Evolutionary conservation across 2,329 filamentous ascomycete species (phyloP).

Genomic region (Zasmidium cellare): DNA sequence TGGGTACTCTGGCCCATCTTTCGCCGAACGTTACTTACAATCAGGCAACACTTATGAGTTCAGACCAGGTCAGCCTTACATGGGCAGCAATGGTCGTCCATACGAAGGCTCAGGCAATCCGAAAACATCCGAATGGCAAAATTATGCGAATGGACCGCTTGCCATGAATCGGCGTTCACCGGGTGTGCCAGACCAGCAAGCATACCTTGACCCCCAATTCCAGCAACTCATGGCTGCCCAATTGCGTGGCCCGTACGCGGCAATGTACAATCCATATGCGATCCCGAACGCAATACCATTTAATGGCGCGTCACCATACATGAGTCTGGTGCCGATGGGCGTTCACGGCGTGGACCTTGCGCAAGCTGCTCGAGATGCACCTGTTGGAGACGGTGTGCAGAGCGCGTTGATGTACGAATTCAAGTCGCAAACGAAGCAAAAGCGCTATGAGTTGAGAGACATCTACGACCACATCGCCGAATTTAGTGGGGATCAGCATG

Average conservation of each 20-base stretch:
- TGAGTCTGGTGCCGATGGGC: slow-evolving; percentile 37
- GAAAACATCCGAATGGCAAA: slow-evolving; percentile 49
- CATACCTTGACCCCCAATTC: slow-evolving; percentile 38
- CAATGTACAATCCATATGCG: slow-evolving; percentile 36
- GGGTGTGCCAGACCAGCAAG: slow-evolving; percentile 38
- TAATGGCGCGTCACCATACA: slow-evolving; percentile 35
- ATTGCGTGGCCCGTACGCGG: slow-evolving; percentile 36
- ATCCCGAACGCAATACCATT: slow-evolving; percentile 39
- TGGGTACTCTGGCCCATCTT: slow-evolving; percentile 7
- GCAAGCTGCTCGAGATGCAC: slow-evolving; percentile 54
- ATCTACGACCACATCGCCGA: slow-evolving; percentile 87
- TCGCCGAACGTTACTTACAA: slow-evolving; percentile 22
- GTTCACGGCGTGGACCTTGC: slow-evolving; percentile 39
- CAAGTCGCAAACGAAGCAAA: slow-evolving; percentile 69
- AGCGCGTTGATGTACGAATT: slow-evolving; percentile 80
- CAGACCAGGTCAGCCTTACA: slow-evolving; percentile 31
- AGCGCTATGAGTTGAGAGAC: slow-evolving; percentile 80
- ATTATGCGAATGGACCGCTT: slow-evolving; percentile 11
- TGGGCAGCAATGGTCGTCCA: slow-evolving; percentile 41
- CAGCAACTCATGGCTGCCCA: slow-evolving; percentile 40
- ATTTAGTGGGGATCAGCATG: slow-evolving; percentile 93
- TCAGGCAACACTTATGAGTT: slow-evolving; percentile 18
- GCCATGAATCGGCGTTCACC: slow-evolving; percentile 15
- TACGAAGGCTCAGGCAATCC: slow-evolving; percentile 44
- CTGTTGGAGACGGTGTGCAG: slow-evolving; percentile 62